These are phyloP conservation scores for Gnomoniopsis sp. DNA, from an alignment of 2,329 filamentous ascomycete species.

Conservation along the genomic window DNA sequence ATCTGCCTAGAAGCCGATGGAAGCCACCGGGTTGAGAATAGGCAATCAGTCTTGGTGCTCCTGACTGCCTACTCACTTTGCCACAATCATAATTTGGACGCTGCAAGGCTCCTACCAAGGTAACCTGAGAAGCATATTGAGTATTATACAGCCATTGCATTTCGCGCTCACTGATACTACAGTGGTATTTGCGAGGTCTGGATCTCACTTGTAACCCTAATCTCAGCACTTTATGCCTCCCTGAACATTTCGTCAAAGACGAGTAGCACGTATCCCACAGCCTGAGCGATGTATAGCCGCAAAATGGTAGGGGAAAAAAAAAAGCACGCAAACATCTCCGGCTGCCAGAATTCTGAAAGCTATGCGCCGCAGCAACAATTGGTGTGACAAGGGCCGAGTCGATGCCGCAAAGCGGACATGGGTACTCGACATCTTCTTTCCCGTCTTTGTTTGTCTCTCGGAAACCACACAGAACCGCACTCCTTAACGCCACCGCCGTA, in stretches of 20 bases:
- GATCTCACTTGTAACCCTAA: background rate
- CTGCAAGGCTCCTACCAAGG: too few species aligned
- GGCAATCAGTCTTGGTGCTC: too few species aligned
- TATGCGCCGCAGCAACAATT: background rate
- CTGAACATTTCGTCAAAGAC: background rate
- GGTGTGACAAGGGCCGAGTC: background rate
- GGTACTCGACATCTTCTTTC: background rate
- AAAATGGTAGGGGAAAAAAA: background rate
- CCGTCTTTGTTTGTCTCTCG: background rate
- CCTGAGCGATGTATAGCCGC: background rate
- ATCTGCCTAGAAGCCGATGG: too few species aligned
- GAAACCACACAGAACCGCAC: background rate
- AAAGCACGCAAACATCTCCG: background rate
- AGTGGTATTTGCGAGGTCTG: background rate
- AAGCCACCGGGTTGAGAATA: too few species aligned
- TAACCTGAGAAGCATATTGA: too few species aligned
- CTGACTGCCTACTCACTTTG: too few species aligned
- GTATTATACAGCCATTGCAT: background rate
- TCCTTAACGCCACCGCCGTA: background rate
- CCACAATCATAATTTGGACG: too few species aligned
- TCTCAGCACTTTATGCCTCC: background rate
- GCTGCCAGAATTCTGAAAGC: background rate
- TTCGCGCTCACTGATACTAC: background rate
- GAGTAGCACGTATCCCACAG: background rate
- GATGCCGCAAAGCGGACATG: background rate